Percentiles rank a stretch among this genome's conserved stretches.
Evolutionary conservation across 805 yeast species (phyloP).

Genomic region (Candida tibetensis): DNA sequence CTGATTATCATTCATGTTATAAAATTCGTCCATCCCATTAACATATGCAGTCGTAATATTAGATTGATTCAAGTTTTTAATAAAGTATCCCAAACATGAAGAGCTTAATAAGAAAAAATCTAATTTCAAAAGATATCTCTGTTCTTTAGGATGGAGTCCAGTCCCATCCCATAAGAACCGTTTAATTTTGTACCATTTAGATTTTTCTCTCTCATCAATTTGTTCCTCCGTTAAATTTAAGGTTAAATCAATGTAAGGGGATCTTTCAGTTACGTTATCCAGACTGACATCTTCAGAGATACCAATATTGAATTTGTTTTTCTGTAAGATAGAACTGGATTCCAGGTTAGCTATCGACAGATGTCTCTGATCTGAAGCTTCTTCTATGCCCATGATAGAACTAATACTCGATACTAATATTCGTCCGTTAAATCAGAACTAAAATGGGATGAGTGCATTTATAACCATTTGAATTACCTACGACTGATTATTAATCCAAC

Average conservation of each 20-base stretch:
- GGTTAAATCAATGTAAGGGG: slow-evolving; percentile 21
- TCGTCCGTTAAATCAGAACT: no score
- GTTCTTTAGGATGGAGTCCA: slow-evolving; percentile 37
- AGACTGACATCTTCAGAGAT: neutral
- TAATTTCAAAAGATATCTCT: slow-evolving; percentile 30
- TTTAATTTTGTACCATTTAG: slow-evolving; percentile 21
- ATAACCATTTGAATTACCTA: no score
- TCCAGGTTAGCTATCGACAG: neutral
- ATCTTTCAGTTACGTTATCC: neutral
- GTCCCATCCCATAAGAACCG: slow-evolving; percentile 37
- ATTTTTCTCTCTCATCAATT: slow-evolving; percentile 15
- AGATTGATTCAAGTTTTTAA: slow-evolving; percentile 41
- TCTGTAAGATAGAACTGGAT: neutral
- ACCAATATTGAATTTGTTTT: neutral
- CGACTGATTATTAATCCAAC: no score
- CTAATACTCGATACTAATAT: no score
- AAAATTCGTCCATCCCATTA: slow-evolving; percentile 47
- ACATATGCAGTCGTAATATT: slow-evolving; percentile 47
- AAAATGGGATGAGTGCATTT: no score
- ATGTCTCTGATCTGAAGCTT: neutral
- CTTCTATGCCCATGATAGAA: neutral
- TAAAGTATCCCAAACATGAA: slow-evolving; percentile 52
- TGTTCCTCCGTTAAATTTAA: slow-evolving; percentile 20
- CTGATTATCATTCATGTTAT: slow-evolving; percentile 39
- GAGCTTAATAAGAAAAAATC: slow-evolving; percentile 30